phyloP scores from a whole-genome alignment of 2,329 filamentous ascomycete species.

The Neofusicoccum parvum region DNA sequence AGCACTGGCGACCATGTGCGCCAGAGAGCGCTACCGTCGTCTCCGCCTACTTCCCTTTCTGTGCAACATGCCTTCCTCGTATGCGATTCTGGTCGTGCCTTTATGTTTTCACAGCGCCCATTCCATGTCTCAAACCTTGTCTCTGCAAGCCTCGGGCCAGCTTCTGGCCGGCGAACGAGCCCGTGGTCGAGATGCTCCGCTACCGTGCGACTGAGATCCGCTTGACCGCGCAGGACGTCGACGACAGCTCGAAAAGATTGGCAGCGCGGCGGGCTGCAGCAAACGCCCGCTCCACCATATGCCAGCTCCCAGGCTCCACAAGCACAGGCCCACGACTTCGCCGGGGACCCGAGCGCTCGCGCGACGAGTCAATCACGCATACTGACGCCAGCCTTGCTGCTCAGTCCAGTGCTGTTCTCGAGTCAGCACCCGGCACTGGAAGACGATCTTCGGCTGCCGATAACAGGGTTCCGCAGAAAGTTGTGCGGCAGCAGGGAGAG shows the following conservation, averaged over 20 bases:
- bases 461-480: neutral
- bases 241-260: constrained; percentile 37
- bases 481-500: neutral
- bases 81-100: neutral
- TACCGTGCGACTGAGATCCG: constrained; percentile 39
- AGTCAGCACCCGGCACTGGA: neutral
- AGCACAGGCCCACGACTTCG: constrained; percentile 29
- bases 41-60: neutral
- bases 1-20: neutral
- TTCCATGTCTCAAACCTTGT: constrained; percentile 1
- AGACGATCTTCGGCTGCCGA: neutral
- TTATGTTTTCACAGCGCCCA: neutral
- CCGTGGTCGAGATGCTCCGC: constrained; percentile 35
- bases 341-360: constrained; percentile 35
- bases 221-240: constrained; percentile 39
- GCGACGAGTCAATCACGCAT: constrained; percentile 31
- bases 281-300: constrained; percentile 10
- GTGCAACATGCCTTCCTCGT: constrained; percentile 13
- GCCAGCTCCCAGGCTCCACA: constrained; percentile 9
- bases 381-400: neutral
- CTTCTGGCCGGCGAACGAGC: neutral
- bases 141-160: neutral
- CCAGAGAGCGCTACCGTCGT: neutral
- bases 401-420: constrained; percentile 5
- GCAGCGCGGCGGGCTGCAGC: constrained; percentile 29